Evolutionary conservation across 495 filamentous ascomycete species (phyloP).

Genomic region (Podospora australis): DNA sequence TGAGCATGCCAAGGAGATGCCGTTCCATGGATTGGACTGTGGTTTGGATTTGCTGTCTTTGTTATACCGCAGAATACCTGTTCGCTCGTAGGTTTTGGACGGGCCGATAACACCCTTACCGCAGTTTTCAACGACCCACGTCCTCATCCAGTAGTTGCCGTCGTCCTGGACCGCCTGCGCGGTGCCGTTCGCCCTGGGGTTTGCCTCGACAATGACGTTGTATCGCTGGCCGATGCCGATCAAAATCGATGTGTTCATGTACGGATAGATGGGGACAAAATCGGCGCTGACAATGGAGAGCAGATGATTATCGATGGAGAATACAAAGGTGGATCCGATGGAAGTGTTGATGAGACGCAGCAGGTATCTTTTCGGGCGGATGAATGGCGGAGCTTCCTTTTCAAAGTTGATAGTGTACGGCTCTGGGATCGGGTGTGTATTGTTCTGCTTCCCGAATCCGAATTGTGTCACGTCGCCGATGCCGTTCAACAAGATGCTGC

Average conservation of each 20-base stretch:
- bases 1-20: conserved; percentile 9
- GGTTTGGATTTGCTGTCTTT: conserved; percentile 18
- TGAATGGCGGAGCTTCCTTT: conserved; percentile 25
- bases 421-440: not conserved
- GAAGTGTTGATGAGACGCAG: conserved; percentile 53
- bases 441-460: not conserved
- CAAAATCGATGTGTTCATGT: conserved; percentile 35
- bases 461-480: conserved; percentile 22
- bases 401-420: conserved; percentile 1
- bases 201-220: conserved; percentile 61
- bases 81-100: conserved; percentile 27
- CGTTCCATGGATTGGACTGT: conserved; percentile 16
- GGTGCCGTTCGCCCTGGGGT: conserved; percentile 10
- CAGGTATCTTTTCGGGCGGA: conserved; percentile 39
- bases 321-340: conserved; percentile 44
- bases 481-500: conserved; percentile 29
- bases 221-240: conserved; percentile 66
- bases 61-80: conserved; percentile 27
- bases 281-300: conserved; percentile 49
- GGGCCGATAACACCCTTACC: conserved; percentile 25
- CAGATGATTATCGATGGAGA: conserved; percentile 48
- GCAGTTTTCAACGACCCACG: conserved; percentile 16
- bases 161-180: conserved; percentile 22
- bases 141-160: conserved; percentile 54
- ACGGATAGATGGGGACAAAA: conserved; percentile 46